Base-by-base conservation (phyloP, 371 early-diverging fungal species). In the Mucor ambiguus region DNA sequence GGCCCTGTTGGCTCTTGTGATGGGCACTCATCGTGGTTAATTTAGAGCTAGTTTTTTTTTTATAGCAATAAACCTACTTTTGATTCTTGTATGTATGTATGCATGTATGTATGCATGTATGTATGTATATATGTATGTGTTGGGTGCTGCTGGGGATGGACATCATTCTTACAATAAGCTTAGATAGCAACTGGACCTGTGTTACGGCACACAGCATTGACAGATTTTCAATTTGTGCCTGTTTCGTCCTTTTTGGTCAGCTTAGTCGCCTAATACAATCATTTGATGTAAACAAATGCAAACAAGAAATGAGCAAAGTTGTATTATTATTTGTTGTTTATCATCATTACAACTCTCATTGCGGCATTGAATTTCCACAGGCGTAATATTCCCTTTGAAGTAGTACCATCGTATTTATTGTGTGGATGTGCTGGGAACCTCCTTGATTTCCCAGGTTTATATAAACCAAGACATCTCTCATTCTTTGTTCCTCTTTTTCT, bases 1-100 rank as follows among this genome's bases (percentile, higher is more conserved):
- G 98, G 98, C 98, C 10, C 81, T 98, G 48, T 78, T 98, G 65
- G 93, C 96, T 48, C 83, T 97, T 48, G 91, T 95, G 26, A 71
- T 90, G 64, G 86, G 88, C 44, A 82, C 77, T 67, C 63, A 70
- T 9, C 77, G 80, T 26, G 46, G 66, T 48, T 71, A 71, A 70
- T 44, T 24, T 46, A 22, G n/a, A 44, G 7, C 12, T 20, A 4
- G 44, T n/a, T 20, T 20, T 18, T 43, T n/a, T 43, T 38, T 38
- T n/a, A n/a, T n/a, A n/a, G 43, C n/a, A 43, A 43, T 43, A 43
- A 43, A 43, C 3, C 1, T n/a, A n/a, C n/a, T n/a, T n/a, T n/a
- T n/a, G n/a, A n/a, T n/a, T n/a, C n/a, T n/a, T n/a, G n/a, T n/a
- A n/a, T n/a, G n/a, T n/a, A n/a, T n/a, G n/a, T n/a, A n/a, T n/a